These are phyloP conservation scores for Saturnispora halmiae DNA, from an alignment of 805 yeast species.

Conservation along the genomic window DNA sequence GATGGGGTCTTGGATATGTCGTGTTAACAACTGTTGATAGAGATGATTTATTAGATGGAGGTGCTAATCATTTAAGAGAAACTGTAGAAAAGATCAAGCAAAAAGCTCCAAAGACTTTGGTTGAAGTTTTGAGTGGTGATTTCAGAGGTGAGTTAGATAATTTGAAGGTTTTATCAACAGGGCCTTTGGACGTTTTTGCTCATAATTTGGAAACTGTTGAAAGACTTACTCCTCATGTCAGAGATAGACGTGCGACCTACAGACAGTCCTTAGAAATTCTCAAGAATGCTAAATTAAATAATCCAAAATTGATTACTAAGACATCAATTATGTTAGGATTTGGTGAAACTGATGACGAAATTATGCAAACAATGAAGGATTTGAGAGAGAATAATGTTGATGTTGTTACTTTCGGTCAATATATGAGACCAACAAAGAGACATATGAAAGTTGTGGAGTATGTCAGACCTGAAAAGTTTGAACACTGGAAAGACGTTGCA, in stretches of 20 bases:
- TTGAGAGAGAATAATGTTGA: constrained; percentile 73
- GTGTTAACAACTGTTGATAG: constrained; percentile 96
- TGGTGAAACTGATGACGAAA: constrained; percentile 91
- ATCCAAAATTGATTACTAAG: constrained; percentile 73
- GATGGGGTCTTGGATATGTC: constrained; percentile 98
- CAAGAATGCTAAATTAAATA: constrained; percentile 67
- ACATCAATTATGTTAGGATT: constrained; percentile 94
- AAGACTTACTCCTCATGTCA: constrained; percentile 83
- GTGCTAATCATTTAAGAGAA: constrained; percentile 81
- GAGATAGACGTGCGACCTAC: constrained; percentile 96
- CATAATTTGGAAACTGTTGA: constrained; percentile 97
- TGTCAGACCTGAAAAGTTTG: constrained; percentile 88
- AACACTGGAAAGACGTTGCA: constrained; percentile 84
- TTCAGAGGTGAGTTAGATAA: constrained; percentile 81
- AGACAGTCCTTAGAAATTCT: constrained; percentile 77
- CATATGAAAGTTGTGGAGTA: constrained; percentile 98
- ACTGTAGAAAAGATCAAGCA: constrained; percentile 78
- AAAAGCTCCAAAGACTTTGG: constrained; percentile 84
- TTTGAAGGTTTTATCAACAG: constrained; percentile 69
- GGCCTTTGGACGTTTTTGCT: constrained; percentile 93
- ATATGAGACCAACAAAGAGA: constrained; percentile 97
- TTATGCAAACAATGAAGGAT: constrained; percentile 65
- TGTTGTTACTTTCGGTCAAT: constrained; percentile 97
- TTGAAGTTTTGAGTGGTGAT: constrained; percentile 92
- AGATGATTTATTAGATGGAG: constrained; percentile 91